Evolutionary conservation across 148 eudicot species (phyloP).

Genomic region (Camellia granthamiana): DNA sequence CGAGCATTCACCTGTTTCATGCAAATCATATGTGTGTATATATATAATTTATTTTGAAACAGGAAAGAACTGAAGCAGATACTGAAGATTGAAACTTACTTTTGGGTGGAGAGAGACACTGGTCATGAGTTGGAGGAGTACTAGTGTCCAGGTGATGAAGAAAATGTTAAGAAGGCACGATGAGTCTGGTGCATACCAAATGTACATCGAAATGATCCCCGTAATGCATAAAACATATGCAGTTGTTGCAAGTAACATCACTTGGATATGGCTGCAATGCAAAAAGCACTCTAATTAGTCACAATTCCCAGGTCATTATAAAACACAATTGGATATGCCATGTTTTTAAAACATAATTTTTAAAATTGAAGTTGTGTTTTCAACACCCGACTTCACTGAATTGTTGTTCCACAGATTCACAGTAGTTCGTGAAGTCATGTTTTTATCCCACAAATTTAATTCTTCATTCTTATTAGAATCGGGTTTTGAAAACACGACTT

Average conservation of each 20-base stretch:
- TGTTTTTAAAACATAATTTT: too few relatives aligned
- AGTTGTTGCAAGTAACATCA: constrained; percentile 44
- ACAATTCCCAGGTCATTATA: background rate
- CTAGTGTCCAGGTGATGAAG: constrained; percentile 74
- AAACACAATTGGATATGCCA: background rate
- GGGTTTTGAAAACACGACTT: too few relatives aligned
- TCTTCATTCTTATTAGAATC: too few relatives aligned
- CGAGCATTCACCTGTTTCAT: constrained; percentile 63
- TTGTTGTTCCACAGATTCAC: too few relatives aligned
- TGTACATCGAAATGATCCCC: constrained; percentile 69
- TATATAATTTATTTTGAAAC: background rate
- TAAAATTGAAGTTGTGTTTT: background rate
- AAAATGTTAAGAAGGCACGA: constrained; percentile 70
- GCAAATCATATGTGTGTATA: background rate
- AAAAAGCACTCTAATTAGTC: background rate
- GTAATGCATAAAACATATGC: constrained; percentile 54
- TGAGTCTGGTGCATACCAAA: constrained; percentile 74
- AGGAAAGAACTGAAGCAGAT: background rate
- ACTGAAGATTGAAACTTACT: constrained; percentile 32
- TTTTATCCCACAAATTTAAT: too few relatives aligned
- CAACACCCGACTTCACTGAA: background rate
- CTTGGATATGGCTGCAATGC: constrained; percentile 54
- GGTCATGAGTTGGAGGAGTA: constrained; percentile 79
- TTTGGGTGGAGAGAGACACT: constrained; percentile 74
- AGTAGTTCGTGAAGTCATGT: too few relatives aligned